phyloP scores from a whole-genome alignment of 768 basidiomycete genomes.

The Mycena metata region DNA sequence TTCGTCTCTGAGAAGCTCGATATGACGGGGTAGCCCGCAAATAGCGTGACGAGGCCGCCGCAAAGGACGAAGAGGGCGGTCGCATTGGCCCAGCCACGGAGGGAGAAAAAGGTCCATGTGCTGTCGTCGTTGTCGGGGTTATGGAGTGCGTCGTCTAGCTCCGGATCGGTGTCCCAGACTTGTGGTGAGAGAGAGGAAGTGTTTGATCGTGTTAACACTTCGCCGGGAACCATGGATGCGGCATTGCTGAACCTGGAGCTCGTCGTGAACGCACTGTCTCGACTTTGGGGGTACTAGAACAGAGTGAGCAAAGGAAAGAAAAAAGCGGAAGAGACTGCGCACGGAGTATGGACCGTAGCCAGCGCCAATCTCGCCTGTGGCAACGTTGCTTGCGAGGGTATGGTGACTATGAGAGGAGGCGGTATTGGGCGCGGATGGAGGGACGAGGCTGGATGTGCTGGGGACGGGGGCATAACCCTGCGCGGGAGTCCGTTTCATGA shows the following conservation, averaged over 20 bases:
- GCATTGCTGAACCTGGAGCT: slow-evolving; percentile 38
- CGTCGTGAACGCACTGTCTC: slow-evolving; percentile 27
- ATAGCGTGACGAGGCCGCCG: slow-evolving; percentile 70
- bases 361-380: slow-evolving; percentile 65
- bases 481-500: slow-evolving; percentile 20
- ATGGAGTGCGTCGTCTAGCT: slow-evolving; percentile 78
- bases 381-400: slow-evolving; percentile 64
- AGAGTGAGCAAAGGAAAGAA: slow-evolving; percentile 3
- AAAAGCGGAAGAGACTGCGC: slow-evolving; percentile 29
- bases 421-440: not conserved
- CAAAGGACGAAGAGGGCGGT: slow-evolving; percentile 69
- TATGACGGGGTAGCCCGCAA: slow-evolving; percentile 80
- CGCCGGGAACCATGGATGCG: slow-evolving; percentile 12
- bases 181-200: slow-evolving; percentile 59
- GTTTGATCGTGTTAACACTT: slow-evolving; percentile 32
- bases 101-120: slow-evolving; percentile 68
- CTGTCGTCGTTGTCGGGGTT: slow-evolving; percentile 61
- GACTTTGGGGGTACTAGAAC: slow-evolving; percentile 53
- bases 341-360: slow-evolving; percentile 74
- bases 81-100: slow-evolving; percentile 74
- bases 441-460: slow-evolving; percentile 17
- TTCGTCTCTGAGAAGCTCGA: slow-evolving; percentile 16
- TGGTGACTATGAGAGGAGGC: slow-evolving; percentile 21
- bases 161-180: slow-evolving; percentile 71
- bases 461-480: slow-evolving; percentile 34